Base-by-base conservation (phyloP, 73 alveolate species). In the Stentor coeruleus region DNA sequence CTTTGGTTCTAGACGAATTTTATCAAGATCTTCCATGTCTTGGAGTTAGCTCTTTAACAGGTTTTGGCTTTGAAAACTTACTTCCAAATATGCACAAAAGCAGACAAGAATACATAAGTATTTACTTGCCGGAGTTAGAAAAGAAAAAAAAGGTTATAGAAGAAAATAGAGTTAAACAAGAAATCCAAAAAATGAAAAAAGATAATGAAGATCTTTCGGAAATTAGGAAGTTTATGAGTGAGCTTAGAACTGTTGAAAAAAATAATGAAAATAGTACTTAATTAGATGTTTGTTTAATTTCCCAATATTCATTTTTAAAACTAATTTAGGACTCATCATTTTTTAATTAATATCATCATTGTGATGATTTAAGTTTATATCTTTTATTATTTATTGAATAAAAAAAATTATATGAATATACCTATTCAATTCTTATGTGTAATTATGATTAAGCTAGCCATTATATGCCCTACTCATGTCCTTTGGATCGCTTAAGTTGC, bases 1-100 rank as follows among this genome's bases (percentile, higher is more conserved):
- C 93, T 31, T 85, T 94, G 74, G 93, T 92, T 3, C 91, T 94
- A n/a, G 94, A 85, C 38, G 97, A 92, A 73, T 92, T 87, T 81
- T 94, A 94, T 77, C 74, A 88, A 59, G 89, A 84, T 4, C 82
- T 92, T 20, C 82, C 89, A 40, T 75, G 86, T 57, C 81, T 89
- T 75, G 94, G 94, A 2, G 92, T 94, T 41, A 87, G 96, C 58
- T 85, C 97, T 15, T 80, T 84, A 33, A 92, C 96, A 14, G 96
- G 96, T 31, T 85, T 84, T 41, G 98, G 98, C 31, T 90, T 89
- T 80, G 96, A 94, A 81, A 87, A 75, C 37, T 77, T 86, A 26
- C 82, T 91, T 26, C 28, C 81, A 6, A 76, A 77, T 3, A 41
- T 37, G 31, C 85, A 57, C 26, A 80, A 39, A 14, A 80, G 89